Evolutionary conservation across 768 basidiomycete species (phyloP).

Genomic region (Leccinum olivaceopallidum): DNA sequence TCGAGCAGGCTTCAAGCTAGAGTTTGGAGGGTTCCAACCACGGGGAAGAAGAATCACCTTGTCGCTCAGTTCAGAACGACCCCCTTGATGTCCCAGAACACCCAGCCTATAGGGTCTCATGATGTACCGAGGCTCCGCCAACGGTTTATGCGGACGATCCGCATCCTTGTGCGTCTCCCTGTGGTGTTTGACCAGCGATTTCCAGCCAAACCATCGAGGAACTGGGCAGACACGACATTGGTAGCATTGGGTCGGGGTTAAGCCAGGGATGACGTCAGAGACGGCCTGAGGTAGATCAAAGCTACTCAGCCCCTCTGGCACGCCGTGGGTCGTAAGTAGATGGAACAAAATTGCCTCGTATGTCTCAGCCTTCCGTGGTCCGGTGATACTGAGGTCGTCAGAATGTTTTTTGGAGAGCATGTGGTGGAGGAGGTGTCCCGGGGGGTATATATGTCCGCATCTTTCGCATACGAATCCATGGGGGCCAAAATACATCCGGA

Average conservation of each 20-base stretch:
- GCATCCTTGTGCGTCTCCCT: not conserved
- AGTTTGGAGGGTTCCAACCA: not conserved
- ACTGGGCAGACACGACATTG: not conserved
- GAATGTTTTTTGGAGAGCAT: not conserved
- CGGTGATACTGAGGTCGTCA: not conserved
- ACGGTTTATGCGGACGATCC: not conserved
- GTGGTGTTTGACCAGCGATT: not conserved
- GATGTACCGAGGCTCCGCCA: not conserved
- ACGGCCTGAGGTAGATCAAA: not conserved
- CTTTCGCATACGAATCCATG: not conserved
- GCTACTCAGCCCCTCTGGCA: too few species aligned
- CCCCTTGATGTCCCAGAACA: not conserved
- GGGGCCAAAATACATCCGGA: not conserved
- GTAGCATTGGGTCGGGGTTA: not conserved
- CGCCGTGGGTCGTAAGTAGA: not conserved
- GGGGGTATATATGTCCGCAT: not conserved
- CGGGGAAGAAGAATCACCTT: not conserved
- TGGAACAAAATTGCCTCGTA: not conserved
- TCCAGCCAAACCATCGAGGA: conserved; percentile 1
- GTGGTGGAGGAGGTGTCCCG: not conserved
- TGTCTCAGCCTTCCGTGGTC: not conserved
- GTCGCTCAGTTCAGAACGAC: not conserved
- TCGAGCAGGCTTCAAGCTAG: not conserved
- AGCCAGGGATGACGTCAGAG: not conserved
- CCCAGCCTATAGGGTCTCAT: conserved; percentile 2